Percentiles rank a stretch among this genome's conserved stretches.
Conservation (phyloP, 225 moss, liverwort and hornwort species). For the Pseudoscleropodium purum region DNA sequence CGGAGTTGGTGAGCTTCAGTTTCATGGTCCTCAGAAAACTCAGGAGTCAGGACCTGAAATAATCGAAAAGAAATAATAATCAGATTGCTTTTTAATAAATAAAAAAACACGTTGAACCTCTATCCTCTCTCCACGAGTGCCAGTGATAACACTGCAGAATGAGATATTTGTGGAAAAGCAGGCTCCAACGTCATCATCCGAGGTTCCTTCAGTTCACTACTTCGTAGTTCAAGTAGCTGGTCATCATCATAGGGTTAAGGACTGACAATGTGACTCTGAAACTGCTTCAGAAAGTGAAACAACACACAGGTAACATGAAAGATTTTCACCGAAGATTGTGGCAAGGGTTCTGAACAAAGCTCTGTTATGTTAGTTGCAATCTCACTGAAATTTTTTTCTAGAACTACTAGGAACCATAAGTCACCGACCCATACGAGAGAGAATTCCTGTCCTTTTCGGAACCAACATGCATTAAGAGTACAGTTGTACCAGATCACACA, state of each 20-base stretch:
- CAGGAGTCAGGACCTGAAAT: neutral
- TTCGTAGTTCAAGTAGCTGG: neutral
- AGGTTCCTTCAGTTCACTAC: neutral
- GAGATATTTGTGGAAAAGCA: neutral
- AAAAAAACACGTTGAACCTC: neutral
- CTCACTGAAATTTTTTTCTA: neutral
- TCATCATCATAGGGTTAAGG: neutral
- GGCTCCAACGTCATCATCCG: neutral
- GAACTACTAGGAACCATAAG: too few species aligned
- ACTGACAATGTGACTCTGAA: neutral
- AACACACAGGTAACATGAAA: neutral
- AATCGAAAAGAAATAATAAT: neutral
- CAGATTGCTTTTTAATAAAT: neutral
- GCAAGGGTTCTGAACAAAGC: neutral
- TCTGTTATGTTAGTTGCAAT: neutral
- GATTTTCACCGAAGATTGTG: too few species aligned
- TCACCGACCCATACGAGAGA: neutral
- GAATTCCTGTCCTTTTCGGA: neutral
- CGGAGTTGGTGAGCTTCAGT: neutral
- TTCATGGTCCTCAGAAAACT: neutral
- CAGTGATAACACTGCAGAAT: neutral
- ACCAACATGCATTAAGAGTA: neutral
- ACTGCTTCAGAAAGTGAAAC: neutral
- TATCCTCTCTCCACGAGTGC: neutral
- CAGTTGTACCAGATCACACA: neutral